Evolutionary conservation across 1,284 basidiomycete species (phyloP).

Genomic region (Ustilago hordei): DNA sequence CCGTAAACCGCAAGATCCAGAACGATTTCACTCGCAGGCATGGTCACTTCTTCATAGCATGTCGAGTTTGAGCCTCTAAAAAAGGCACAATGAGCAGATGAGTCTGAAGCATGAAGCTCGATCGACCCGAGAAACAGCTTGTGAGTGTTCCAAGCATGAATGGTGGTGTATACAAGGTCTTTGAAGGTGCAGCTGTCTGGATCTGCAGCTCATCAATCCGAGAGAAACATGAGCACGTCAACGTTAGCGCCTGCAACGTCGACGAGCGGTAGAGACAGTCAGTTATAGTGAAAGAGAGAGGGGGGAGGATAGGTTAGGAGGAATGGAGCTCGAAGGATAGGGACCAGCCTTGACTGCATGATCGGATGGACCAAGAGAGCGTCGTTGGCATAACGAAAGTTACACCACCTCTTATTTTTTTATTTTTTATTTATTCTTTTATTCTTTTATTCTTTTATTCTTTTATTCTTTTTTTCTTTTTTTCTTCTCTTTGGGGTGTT

Average conservation of each 20-base stretch:
- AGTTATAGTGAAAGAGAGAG: not conserved
- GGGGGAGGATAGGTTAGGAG: too few species aligned
- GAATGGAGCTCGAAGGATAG: too few species aligned
- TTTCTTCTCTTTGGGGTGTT: not conserved
- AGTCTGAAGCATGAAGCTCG: not conserved
- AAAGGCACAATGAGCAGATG: not conserved
- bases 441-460: not conserved
- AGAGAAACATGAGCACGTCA: not conserved
- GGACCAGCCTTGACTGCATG: too few species aligned
- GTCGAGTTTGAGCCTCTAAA: not conserved
- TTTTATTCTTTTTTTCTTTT: not conserved
- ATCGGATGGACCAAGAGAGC: too few species aligned
- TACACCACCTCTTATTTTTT: not conserved
- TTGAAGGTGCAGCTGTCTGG: not conserved
- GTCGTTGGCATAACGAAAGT: too few species aligned
- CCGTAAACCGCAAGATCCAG: too few species aligned
- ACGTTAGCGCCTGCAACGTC: not conserved
- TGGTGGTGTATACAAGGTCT: not conserved
- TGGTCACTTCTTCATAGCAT: too few species aligned
- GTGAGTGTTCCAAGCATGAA: conserved; percentile 5
- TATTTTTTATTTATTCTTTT: not conserved
- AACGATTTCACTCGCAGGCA: too few species aligned
- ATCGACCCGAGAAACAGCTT: conserved; percentile 2
- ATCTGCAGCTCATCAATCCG: not conserved
- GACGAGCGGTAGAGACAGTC: not conserved